Evolutionary conservation across 805 yeast genomes (phyloP).

Genomic region (Pichia manshurica): DNA sequence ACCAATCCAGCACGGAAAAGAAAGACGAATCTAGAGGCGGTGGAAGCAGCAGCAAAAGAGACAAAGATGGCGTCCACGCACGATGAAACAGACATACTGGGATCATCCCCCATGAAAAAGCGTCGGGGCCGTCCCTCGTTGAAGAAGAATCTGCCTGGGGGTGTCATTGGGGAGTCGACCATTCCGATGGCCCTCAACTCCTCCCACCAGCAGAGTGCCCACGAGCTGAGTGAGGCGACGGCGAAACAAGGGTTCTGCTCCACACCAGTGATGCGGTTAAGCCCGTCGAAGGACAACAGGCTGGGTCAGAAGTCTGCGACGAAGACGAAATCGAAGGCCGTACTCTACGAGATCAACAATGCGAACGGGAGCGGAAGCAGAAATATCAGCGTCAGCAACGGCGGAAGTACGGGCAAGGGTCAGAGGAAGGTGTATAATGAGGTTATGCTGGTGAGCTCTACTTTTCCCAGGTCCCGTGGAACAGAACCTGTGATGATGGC

Average conservation of each 20-base stretch:
- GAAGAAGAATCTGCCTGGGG: conserved; percentile 18
- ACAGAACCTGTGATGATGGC: too few species aligned
- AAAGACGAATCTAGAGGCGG: not conserved
- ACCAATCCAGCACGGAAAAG: too few species aligned
- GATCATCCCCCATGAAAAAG: conserved; percentile 9
- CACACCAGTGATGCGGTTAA: conserved; percentile 31
- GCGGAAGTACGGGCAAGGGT: too few species aligned
- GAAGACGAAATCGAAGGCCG: not conserved
- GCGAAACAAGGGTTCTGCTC: conserved; percentile 27
- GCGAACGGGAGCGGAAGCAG: not conserved
- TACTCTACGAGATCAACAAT: not conserved
- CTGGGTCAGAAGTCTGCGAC: too few species aligned
- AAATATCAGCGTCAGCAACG: not conserved
- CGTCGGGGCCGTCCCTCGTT: conserved; percentile 30
- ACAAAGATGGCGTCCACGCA: not conserved
- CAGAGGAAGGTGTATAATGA: too few species aligned
- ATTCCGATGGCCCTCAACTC: conserved; percentile 20
- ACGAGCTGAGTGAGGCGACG: conserved; percentile 26
- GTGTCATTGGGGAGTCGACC: conserved; percentile 24
- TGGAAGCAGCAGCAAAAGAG: too few species aligned
- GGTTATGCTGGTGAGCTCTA: too few species aligned
- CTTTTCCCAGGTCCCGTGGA: too few species aligned
- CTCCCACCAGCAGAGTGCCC: conserved; percentile 18
- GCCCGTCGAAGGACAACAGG: conserved; percentile 15
- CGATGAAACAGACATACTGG: not conserved